Base-by-base conservation (phyloP, 1,284 basidiomycete species). In the Sporisorium sorghi region DNA sequence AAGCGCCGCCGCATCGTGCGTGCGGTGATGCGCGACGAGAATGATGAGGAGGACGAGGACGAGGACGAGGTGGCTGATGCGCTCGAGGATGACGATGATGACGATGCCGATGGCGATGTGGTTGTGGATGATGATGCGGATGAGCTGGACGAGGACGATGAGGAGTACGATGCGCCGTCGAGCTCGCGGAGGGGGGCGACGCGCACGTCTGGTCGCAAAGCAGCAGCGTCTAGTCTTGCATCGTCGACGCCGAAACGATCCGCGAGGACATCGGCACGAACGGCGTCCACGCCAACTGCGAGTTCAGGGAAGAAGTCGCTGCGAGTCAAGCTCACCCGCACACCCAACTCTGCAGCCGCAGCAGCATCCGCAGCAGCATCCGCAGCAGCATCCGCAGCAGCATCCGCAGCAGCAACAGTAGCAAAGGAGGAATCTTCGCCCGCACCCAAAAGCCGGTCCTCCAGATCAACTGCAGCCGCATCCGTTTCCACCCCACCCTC, bases 111-210 rank as follows among this genome's bases (percentile, higher is more conserved):
- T 12, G 71, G 59, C 30, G 76, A 78, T 1, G 80, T 78, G 1
- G 80, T 74, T 4, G 77, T 76, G 1, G 68, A 81, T 4, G 80
- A 80, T 28, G 84, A 83, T 37, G 83, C 83, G 10, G 86, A 86
- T 17, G 85, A 75, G 19, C 84, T 64, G 2, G 73, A 74, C 47
- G 68, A 69, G 4, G 65, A 79, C n/a, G 78, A 79, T 39, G 83
- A 84, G 12, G 76, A 78, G 44, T 58, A 72, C 17, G 64, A 83
- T 30, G 75, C 61, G 9, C 67, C 67, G 10, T 67, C 67, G 14
- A 57, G 44, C n/a, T 59, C 47, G 14, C 50, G 54, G 14, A 23
- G 55, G 28, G 47, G 28, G 17, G 50, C 46, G 21, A 42, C 23
- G 42, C 58, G 46, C 37, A 54, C 15, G 2, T 39, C 49, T 0